Conservation (phyloP, 2,329 filamentous ascomycete genomes). For the Microcyclosporella mali region DNA sequence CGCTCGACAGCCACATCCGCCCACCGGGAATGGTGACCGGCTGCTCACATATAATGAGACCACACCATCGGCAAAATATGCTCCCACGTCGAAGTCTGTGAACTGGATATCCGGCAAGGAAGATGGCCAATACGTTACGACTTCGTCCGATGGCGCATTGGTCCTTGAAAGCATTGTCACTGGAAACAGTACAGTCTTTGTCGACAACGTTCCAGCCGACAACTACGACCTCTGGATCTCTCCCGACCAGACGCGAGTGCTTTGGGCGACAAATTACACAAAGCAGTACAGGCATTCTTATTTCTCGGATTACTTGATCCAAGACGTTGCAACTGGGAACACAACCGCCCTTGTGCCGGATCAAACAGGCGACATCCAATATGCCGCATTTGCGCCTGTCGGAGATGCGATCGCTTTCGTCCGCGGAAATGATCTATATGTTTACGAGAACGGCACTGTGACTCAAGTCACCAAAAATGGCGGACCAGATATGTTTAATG, state of each 20-base stretch:
- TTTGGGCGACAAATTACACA: conserved; percentile 60
- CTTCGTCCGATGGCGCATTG: conserved; percentile 47
- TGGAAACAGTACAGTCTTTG: conserved; percentile 51
- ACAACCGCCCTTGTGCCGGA: conserved; percentile 52
- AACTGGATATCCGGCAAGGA: conserved; percentile 54
- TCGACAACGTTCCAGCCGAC: conserved; percentile 52
- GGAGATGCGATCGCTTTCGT: conserved; percentile 61
- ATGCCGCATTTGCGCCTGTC: conserved; percentile 55
- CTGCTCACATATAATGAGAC: conserved; percentile 17
- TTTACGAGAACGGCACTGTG: conserved; percentile 50
- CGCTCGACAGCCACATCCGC: conserved; percentile 13
- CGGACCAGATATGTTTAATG: conserved; percentile 57
- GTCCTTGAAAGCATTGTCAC: conserved; percentile 58
- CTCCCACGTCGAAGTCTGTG: conserved; percentile 6
- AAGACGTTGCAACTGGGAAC: conserved; percentile 54
- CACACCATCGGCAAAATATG: conserved; percentile 11
- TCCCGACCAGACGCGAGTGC: conserved; percentile 51
- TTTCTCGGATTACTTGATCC: conserved; percentile 60
- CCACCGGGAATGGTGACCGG: conserved; percentile 12
- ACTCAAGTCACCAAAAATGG: conserved; percentile 56
- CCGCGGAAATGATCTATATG: conserved; percentile 58
- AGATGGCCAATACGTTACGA: conserved; percentile 58
- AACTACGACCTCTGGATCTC: conserved; percentile 57
- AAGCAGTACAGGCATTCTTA: conserved; percentile 65
- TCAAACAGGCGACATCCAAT: conserved; percentile 61